Conservation (phyloP, 169 alveolate genomes). For the Cryptosporidium viatorum region DNA sequence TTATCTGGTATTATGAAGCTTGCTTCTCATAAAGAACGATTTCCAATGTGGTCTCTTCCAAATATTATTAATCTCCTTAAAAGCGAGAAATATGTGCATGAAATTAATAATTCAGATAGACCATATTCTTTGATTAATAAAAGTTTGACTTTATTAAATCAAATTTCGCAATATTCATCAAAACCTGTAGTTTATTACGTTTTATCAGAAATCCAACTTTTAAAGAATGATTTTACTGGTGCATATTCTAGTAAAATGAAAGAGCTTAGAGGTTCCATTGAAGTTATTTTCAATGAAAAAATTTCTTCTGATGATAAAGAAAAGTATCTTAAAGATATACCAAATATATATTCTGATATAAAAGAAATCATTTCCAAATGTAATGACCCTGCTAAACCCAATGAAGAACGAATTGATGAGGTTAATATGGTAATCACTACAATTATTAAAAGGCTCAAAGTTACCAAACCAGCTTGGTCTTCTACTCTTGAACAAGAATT, state of each 20-base stretch:
- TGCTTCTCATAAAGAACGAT: conserved; percentile 31
- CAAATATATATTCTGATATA: conserved; percentile 42
- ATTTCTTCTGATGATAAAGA: conserved; percentile 27
- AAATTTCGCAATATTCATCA: conserved; percentile 60
- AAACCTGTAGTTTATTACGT: conserved; percentile 62
- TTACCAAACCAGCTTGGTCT: conserved; percentile 32
- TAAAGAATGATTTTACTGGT: conserved; percentile 29
- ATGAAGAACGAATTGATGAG: conserved; percentile 40
- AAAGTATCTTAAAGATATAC: conserved; percentile 56
- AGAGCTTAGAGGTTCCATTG: conserved; percentile 64
- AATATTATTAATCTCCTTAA: conserved; percentile 42
- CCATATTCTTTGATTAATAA: conserved; percentile 47
- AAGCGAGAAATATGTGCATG: conserved; percentile 17
- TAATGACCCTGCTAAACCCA: background rate
- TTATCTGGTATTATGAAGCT: conserved; percentile 26
- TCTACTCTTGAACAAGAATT: background rate
- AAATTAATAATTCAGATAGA: background rate
- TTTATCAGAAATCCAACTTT: conserved; percentile 51
- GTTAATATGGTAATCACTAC: conserved; percentile 45
- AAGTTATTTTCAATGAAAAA: conserved; percentile 44
- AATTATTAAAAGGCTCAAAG: conserved; percentile 38
- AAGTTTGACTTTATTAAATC: conserved; percentile 23
- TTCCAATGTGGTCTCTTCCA: conserved; percentile 73
- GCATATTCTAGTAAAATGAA: conserved; percentile 59
- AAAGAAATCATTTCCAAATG: conserved; percentile 37